Evolutionary conservation across 1,139 yeast species (phyloP), one percentile per base, ranked within the genome.

Genomic region (Suhomyces coccinellae): DNA sequence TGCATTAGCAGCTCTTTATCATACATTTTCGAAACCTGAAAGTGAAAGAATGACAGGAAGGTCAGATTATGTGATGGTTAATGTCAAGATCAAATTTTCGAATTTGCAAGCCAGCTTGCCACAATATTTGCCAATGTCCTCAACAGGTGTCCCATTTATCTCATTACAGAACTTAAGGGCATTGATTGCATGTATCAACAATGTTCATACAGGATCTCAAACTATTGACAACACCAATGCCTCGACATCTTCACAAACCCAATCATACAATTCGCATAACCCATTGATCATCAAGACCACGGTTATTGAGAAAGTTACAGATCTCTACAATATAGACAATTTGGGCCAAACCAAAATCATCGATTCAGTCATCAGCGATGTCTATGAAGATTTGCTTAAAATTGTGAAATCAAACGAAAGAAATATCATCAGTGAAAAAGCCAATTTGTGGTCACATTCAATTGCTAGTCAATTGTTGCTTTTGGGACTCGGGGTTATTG

Each of bases 91-190:
- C 22, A 82, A 79, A 49, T 82, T 85, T 55, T 71, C 69, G 44
- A 85, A 85, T 52, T 65, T 85, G 48, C 79, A 75, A 51, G 89
- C 89, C 2, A 66, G 71, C 10, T 60, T 78, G 38, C 88, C 91
- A 1, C 55, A 66, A 15, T 62, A 65, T 13, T 59, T 80, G 27
- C 91, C 93, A 2, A 71, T 84, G 14, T 67, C 82, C 1, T 59
- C 77, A 1, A 73, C 79, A 1, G 75, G 76, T 0, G 71, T 77
- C 27, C 82, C 84, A 14, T 82, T 82, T 45, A 65, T 85, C 3
- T 71, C 85, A 1, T 63, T 80, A 37, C 80, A 80, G 24, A 85
- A 83, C 55, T 65, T 85, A 53, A 73, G 83, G 52, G 79, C 86
- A 0, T 67, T 85, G 37, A 74, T 85, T 16, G 69, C 83, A 4